Conservation (phyloP, 2,329 filamentous ascomycete species). For the Aspergillus sp. region DNA sequence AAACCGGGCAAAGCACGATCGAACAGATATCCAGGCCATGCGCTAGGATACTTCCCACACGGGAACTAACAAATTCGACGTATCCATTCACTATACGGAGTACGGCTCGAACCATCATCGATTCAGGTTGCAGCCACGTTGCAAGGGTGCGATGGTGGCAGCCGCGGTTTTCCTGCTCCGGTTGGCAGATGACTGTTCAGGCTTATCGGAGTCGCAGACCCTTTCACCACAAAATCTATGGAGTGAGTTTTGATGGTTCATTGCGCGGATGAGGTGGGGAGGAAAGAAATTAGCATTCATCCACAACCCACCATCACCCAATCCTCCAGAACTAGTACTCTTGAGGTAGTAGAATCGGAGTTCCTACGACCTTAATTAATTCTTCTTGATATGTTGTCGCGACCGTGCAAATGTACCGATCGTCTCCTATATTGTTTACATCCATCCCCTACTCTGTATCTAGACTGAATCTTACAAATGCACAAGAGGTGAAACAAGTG, state of each 20-base stretch:
- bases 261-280: background rate
- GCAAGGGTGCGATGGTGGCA: conserved; percentile 8
- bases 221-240: background rate
- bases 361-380: too few relatives aligned
- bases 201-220: background rate
- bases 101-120: conserved; percentile 5
- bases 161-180: conserved; percentile 7
- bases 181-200: conserved; percentile 7
- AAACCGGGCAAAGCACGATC: background rate
- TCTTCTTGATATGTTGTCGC: too few relatives aligned
- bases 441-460: too few relatives aligned
- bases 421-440: too few relatives aligned
- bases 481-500: conserved; percentile 1
- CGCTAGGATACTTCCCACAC: background rate
- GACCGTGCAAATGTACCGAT: too few relatives aligned
- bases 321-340: too few relatives aligned
- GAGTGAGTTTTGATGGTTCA: background rate
- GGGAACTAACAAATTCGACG: background rate
- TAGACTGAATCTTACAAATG: conserved; percentile 8
- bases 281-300: background rate
- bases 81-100: background rate
- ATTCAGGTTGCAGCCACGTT: conserved; percentile 15
- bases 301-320: too few relatives aligned
- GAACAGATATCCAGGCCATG: background rate
- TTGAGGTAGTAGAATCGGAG: too few relatives aligned